These are phyloP conservation scores for Lipomyces spencermartinsiae DNA, from an alignment of 805 yeast species.

Conservation along the genomic window DNA sequence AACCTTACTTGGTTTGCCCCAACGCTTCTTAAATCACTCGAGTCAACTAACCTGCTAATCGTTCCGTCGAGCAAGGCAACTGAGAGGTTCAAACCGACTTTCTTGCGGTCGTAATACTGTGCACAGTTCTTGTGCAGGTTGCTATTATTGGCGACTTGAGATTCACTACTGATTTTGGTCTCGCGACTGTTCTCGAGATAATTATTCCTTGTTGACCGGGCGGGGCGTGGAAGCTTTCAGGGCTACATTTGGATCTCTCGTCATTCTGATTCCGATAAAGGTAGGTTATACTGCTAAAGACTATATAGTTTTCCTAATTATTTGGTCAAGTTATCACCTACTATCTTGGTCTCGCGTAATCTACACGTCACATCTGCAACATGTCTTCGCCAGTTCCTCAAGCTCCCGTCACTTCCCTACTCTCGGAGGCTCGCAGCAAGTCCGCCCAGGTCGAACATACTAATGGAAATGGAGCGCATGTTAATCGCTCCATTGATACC, in stretches of 20 bases:
- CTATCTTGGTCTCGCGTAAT: not conserved
- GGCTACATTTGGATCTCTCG: not conserved
- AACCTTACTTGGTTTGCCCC: not conserved
- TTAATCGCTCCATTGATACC: conserved; percentile 31
- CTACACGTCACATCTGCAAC: not conserved
- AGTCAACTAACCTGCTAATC: not conserved
- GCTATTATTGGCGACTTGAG: not conserved
- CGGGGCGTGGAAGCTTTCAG: not conserved
- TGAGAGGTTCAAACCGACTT: not conserved
- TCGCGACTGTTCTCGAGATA: not conserved
- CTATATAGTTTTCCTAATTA: not conserved
- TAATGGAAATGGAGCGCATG: not conserved
- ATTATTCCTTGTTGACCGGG: not conserved
- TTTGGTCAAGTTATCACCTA: not conserved
- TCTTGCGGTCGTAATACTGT: not conserved
- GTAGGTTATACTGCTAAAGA: not conserved
- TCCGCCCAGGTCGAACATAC: not conserved
- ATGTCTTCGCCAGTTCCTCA: not conserved
- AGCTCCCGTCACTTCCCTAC: conserved; percentile 5
- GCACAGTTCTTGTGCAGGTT: not conserved
- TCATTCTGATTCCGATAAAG: not conserved
- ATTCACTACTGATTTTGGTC: not conserved
- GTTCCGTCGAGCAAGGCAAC: not conserved
- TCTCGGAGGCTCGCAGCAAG: conserved; percentile 3
- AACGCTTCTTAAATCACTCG: not conserved